These are phyloP conservation scores for Stemphylium lycopersici DNA, from an alignment of 2,329 filamentous ascomycete species.

Conservation along the genomic window DNA sequence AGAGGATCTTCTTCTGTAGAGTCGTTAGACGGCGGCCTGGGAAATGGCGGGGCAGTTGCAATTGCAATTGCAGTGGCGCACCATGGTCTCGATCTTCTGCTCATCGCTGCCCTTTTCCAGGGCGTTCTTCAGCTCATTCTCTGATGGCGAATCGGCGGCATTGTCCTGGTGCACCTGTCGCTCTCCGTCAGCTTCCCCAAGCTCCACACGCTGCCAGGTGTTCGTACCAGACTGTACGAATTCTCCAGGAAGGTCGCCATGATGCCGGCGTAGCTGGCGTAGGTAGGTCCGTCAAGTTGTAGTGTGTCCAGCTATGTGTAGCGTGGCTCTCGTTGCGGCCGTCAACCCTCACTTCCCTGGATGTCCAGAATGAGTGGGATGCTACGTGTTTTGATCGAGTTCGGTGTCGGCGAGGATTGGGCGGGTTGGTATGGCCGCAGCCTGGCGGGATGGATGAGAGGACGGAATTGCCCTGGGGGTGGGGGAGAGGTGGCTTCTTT, in stretches of 20 bases:
- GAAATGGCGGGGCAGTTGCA: slow-evolving; percentile 30
- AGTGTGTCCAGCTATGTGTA: slow-evolving; percentile 27
- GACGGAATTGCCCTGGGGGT: slow-evolving; percentile 25
- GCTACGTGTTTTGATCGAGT: slow-evolving; percentile 42
- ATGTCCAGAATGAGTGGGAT: slow-evolving; percentile 40
- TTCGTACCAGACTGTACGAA: slow-evolving; percentile 80
- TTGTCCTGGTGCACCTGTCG: slow-evolving; percentile 86
- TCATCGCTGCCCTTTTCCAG: slow-evolving; percentile 94
- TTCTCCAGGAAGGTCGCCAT: slow-evolving; percentile 97
- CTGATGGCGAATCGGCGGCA: slow-evolving; percentile 84
- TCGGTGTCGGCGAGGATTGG: slow-evolving; percentile 17
- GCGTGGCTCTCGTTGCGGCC: slow-evolving; percentile 36
- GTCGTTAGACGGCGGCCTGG: slow-evolving; percentile 59
- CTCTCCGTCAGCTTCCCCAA: slow-evolving; percentile 38
- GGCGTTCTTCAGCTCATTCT: slow-evolving; percentile 90
- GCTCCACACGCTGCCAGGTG: slow-evolving; percentile 36
- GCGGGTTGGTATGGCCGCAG: slow-evolving; percentile 22
- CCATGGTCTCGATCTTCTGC: slow-evolving; percentile 81
- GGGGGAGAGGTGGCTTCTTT: slow-evolving; percentile 24
- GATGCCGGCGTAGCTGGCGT: slow-evolving; percentile 49
- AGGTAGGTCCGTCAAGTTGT: slow-evolving; percentile 5
- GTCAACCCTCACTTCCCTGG: slow-evolving; percentile 41
- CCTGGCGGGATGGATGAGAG: slow-evolving; percentile 10
- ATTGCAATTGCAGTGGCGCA: slow-evolving; percentile 31
- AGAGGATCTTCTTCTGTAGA: slow-evolving; percentile 78